phyloP scores from a whole-genome alignment of 306 rosid genomes.

The Datisca glomerata region DNA sequence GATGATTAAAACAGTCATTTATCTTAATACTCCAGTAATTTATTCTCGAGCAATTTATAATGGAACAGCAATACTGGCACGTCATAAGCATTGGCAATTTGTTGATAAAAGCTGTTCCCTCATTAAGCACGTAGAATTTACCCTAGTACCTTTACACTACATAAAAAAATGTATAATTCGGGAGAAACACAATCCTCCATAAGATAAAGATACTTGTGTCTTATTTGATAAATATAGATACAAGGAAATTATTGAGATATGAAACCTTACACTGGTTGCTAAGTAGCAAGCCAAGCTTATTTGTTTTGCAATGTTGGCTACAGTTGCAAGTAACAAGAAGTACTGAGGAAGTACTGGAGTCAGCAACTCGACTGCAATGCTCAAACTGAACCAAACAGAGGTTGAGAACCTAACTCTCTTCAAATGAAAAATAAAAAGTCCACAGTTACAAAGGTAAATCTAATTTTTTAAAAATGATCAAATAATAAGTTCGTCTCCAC shows the following conservation, averaged over 20 bases:
- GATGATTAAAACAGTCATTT: too few relatives aligned
- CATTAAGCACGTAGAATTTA: too few relatives aligned
- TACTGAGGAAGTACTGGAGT: conserved; percentile 62
- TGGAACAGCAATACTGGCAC: too few relatives aligned
- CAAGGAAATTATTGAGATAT: background rate
- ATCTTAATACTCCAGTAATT: too few relatives aligned
- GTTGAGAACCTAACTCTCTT: conserved; percentile 88
- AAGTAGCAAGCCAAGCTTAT: conserved; percentile 82
- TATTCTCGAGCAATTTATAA: too few relatives aligned
- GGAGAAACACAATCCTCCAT: too few relatives aligned
- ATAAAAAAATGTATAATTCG: background rate
- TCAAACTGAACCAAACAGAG: conserved; percentile 54
- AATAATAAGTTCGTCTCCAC: too few relatives aligned
- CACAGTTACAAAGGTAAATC: too few relatives aligned
- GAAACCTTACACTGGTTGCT: conserved; percentile 65
- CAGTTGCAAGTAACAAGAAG: conserved; percentile 78
- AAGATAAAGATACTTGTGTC: background rate
- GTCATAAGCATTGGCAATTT: too few relatives aligned
- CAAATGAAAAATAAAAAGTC: conserved; percentile 15
- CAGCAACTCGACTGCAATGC: conserved; percentile 84
- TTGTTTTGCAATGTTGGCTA: conserved; percentile 87
- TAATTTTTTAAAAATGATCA: too few relatives aligned
- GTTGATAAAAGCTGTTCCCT: too few relatives aligned
- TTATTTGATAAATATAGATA: background rate
- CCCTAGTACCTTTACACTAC: too few relatives aligned